These are phyloP conservation scores for Lonicera japonica DNA, from an alignment of 129 eudicot species.

Conservation along the genomic window DNA sequence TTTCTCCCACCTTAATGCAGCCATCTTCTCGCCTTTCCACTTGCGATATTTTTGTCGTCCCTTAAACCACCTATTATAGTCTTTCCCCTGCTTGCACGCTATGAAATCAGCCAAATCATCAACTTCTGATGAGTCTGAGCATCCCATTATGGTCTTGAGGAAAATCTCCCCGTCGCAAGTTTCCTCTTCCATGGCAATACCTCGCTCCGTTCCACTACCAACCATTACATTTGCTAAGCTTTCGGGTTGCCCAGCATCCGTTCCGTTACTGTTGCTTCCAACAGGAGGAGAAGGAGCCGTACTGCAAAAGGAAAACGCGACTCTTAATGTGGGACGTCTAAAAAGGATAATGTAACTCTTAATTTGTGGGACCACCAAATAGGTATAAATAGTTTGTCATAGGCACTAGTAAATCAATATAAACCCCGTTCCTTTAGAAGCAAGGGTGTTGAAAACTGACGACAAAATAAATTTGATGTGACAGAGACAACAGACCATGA, in stretches of 20 bases:
- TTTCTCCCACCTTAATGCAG: conserved; percentile 35
- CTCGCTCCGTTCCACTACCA: conserved; percentile 3
- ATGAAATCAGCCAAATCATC: conserved; percentile 67
- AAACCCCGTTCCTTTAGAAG: too few relatives aligned
- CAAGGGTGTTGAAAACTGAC: too few relatives aligned
- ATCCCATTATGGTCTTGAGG: conserved; percentile 27
- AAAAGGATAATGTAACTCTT: neutral
- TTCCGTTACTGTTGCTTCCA: conserved; percentile 15
- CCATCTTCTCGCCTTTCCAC: conserved; percentile 33
- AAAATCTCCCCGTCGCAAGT: conserved; percentile 50
- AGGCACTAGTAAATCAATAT: too few relatives aligned
- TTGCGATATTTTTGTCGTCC: conserved; percentile 33
- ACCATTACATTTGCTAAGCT: neutral
- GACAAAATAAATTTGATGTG: too few relatives aligned
- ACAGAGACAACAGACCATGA: too few relatives aligned
- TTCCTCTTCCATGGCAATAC: conserved; percentile 20
- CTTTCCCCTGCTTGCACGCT: conserved; percentile 67
- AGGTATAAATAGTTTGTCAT: too few relatives aligned
- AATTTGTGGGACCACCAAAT: too few relatives aligned
- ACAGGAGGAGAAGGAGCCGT: conserved; percentile 10
- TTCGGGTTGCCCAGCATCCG: conserved; percentile 11
- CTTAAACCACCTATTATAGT: conserved; percentile 57
- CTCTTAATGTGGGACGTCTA: neutral
- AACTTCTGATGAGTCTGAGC: conserved; percentile 15
- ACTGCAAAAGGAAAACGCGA: conserved; percentile 19